Base-by-base conservation (phyloP, 2,329 filamentous ascomycete genomes). In the Cryphonectria parasitica region DNA sequence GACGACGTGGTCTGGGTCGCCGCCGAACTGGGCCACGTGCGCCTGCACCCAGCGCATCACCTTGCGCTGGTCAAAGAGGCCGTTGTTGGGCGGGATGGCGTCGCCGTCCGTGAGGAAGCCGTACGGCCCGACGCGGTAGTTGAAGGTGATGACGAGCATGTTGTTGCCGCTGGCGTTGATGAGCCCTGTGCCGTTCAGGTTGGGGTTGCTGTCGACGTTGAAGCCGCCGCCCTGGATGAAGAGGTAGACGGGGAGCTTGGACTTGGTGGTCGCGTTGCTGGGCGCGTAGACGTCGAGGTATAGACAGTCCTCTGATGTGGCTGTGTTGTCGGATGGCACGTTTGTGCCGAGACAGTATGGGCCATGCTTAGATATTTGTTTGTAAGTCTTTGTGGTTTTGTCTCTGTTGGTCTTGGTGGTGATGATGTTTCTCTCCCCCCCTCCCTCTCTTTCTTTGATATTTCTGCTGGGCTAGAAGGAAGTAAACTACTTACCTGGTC, bases 101-200 rank as follows among this genome's bases (percentile, higher is more conserved):
- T 91, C 86, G 22, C 86, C 80, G 69, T 88, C 83, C 1, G 88
- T 87, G 17, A 95, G 83, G 77, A 94, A 95, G 0, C 92, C 92
- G 74, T 89, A 94, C 0, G 88, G 86, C 0, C 92, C 92, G 15
- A 95, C 91, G 6, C 92, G 89, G 77, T 95, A 94, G 79, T 94
- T 94, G 80, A 93, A 86, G 13, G 85, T 90, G 1, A 95, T 90
- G 0, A 93, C 88, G 0, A 95, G 81, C 36, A 94, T 90, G 63
- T 87, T 83, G 72, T 85, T 80, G 28, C 83, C 84, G 25, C 86
- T 86, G 0, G 89, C 89, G 64, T 80, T 75, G 63, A 92, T 83
- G 43, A 93, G 78, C 1, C 86, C 87, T 1, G 82, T 84, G 0
- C 87, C 90, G 75, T 92, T 86, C 71, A 86, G 82, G 73, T 90